Conservation (phyloP, 345 rosid species). For the Lepidium didymum region DNA sequence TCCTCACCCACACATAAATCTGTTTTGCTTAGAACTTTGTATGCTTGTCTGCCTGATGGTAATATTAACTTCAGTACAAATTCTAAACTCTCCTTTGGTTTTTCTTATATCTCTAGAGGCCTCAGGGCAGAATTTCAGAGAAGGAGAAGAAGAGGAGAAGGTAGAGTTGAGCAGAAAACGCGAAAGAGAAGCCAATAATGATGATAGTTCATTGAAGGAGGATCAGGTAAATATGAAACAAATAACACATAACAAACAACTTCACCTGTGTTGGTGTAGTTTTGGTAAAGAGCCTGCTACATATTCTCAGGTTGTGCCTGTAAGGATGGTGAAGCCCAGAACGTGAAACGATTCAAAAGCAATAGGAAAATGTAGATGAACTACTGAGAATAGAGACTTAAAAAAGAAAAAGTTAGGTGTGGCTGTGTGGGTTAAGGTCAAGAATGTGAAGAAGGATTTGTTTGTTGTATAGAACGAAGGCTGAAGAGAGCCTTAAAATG, state of each 20-base stretch:
- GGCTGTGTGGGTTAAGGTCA: neutral
- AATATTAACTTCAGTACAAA: neutral
- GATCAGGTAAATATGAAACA: slow-evolving; percentile 25
- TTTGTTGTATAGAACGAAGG: slow-evolving; percentile 20
- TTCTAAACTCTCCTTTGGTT: neutral
- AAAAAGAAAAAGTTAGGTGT: neutral
- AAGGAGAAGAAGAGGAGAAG: slow-evolving; percentile 31
- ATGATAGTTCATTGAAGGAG: slow-evolving; percentile 19
- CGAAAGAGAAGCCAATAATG: slow-evolving; percentile 14
- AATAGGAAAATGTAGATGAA: slow-evolving; percentile 21
- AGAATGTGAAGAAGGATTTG: neutral
- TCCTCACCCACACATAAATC: slow-evolving; percentile 1
- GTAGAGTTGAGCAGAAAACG: slow-evolving; percentile 16
- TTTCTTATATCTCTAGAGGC: slow-evolving; percentile 41
- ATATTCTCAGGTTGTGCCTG: slow-evolving; percentile 26
- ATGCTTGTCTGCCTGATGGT: neutral
- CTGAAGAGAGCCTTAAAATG: slow-evolving; percentile 18
- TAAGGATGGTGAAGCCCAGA: slow-evolving; percentile 15
- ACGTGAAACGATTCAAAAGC: neutral
- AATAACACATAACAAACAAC: neutral
- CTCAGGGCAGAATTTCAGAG: slow-evolving; percentile 70
- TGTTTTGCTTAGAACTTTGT: neutral
- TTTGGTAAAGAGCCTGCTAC: slow-evolving; percentile 10
- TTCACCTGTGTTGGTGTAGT: neutral
- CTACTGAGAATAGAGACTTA: slow-evolving; percentile 13